Evolutionary conservation across 2,329 filamentous ascomycete genomes (phyloP), one percentile per base, ranked within the genome.

Genomic region (Aspergillus ochraceus): DNA sequence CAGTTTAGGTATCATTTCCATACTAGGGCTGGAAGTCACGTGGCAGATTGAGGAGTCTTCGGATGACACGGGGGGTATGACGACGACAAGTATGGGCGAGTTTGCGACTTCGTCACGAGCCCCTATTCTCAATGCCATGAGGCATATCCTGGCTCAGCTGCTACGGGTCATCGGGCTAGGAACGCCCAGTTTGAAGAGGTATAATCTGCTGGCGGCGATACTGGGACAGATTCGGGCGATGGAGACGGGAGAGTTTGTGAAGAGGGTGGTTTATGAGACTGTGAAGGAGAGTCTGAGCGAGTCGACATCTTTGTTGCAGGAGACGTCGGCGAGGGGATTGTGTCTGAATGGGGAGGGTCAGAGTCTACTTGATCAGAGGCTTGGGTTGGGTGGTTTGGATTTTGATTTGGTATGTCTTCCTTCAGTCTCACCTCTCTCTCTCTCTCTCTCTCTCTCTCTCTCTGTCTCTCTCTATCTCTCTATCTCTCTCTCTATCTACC

Each of bases 31-130:
- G 11, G 68, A 71, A 53, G 53, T 68, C 24, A 54, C 64, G 32
- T 64, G 61, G n/a, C 68, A 71, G 45, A 52, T 69, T n/a, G 68
- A 66, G 53, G 68, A 71, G 52, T 58, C 36, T 8, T 20, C 39
- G 26, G 26, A 29, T 3, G 26, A 9, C 22, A 19, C 36, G 29
- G 54, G 45, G 24, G 36, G 26, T 52, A 52, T 49, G 39, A 46
- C 24, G 29, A 19, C 14, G 2, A 8, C 12, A 8, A 26, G n/a
- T 55, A 65, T 64, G 3, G 45, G 47, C 50, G 57, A 65, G 57
- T 49, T 64, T 47, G 55, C 57, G 4, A 57, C 50, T 19, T 58
- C 56, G 17, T 55, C 55, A 8, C 60, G 63, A 12, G 57, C 30
- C 29, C 68, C 66, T 17, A 52, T 70, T 9, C 54, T 70, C 10